Evolutionary conservation across 1,284 basidiomycete genomes (phyloP), one percentile per base, ranked within the genome.

Genomic region (Boletus smithii): DNA sequence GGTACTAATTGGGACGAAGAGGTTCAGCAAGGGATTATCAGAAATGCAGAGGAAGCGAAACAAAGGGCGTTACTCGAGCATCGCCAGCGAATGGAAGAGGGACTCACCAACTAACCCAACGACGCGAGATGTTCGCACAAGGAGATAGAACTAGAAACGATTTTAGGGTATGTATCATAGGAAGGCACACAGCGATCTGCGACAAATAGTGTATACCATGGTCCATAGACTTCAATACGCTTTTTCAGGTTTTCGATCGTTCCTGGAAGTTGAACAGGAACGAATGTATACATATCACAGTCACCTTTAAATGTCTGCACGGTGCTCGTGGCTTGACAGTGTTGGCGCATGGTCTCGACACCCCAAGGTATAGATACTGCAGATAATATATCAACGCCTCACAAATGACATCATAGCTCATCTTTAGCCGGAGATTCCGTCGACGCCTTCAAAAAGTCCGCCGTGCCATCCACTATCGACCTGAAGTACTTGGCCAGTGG

Each of bases 401-500:
- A 11, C 23, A 30, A 42, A 44, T 11, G 37, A 44, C 34, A 53
- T 60, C 40, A 65, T 51, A 65, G 53, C 42, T 65, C 63, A 47
- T 65, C 63, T 46, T 43, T 65, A 20, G 39, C 46, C 7, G 51
- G 46, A 33, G 53, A 34, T 17, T 53, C 63, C 31, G 52, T 36
- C 31, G 57, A 44, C 26, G 34, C 24, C 45, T 43, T 50, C 37
- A 49, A 66, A 43, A 86, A 71, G 54, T 85, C 77, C 0, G 71
- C 79, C 8, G 80, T 78, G 39, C 83, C 85, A 52, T 84, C 80
- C 22, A 85, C 58, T 32, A 88, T 71, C 1, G 81, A 79, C 53
- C 79, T 79, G 60, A 88, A 81, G 69, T 85, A 87, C 53, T 79
- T 79, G 42, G 78, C 74, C 37, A 89, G 69, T 2, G 82, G 73